Base-by-base conservation (phyloP, 2,329 filamentous ascomycete genomes). In the Scedosporium boydii region DNA sequence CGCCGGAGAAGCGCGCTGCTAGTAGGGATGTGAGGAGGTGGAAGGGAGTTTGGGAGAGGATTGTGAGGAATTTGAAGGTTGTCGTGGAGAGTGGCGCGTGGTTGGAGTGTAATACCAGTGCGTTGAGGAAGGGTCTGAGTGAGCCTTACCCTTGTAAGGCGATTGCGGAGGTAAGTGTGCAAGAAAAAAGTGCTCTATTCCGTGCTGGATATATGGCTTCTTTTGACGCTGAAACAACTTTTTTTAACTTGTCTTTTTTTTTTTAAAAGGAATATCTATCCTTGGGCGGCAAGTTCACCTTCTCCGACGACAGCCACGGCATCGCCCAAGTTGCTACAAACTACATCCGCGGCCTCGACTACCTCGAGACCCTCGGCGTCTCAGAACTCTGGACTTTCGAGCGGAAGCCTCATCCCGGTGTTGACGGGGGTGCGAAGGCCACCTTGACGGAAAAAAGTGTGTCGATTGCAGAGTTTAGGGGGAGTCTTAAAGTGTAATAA, bases 271-370 rank as follows among this genome's bases (percentile, higher is more conserved):
- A 85, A 71, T 96, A 91, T 78, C 70, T 92, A 61, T 75, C 75
- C 6, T 80, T 90, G 69, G 87, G 87, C 26, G 93, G 95, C 26
- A 84, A 83, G 64, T 96, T 98, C 74, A 96, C 91, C 61, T 82
- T 99, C 68, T 96, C 91, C 6, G 95, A 99, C 73, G 95, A 99
- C 75, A 96, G 92, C 73, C 95, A 99, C 77, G 90, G 90, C 46
- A 83, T 91, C 63, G 88, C 84, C 2, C 93, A 99, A 71, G 82
- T 99, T 4, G 91, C 87, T n/a, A 87, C 91, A 59, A 93, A 96
- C 71, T 98, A 95, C 76, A 71, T 73, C 56, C 83, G 83, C 48
- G 85, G 89, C 4, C 75, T 96, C 63, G 79, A 83, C 1, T 96
- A 90, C 72, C 77, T 96, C 62, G 81, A 85, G 66, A 80, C 77